Evolutionary conservation across 192 early-diverging fungal genomes (phyloP).

Genomic region (Linnemannia zychae): DNA sequence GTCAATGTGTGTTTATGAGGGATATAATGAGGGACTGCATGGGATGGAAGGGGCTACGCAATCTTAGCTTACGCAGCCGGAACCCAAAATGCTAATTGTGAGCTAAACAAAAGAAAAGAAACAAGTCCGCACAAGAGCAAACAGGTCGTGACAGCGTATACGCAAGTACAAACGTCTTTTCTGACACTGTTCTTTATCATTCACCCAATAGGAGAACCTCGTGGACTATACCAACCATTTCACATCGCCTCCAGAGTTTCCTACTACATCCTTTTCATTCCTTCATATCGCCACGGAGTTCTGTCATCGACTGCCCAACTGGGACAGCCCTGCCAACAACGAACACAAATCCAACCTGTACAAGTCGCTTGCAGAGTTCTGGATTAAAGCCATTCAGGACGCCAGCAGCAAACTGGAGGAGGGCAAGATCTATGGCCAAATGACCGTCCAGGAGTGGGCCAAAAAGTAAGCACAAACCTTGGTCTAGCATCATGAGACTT

Average conservation of each 20-base stretch:
- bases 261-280: conserved; percentile 82
- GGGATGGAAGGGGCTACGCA: background rate
- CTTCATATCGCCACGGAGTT: conserved; percentile 82
- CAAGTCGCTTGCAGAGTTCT: conserved; percentile 77
- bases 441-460: conserved; percentile 89
- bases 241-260: conserved; percentile 84
- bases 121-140: background rate
- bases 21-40: no score
- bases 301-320: conserved; percentile 83
- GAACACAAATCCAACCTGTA: conserved; percentile 74
- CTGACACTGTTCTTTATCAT: conserved; percentile 14
- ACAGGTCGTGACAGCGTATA: background rate
- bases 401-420: conserved; percentile 78
- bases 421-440: conserved; percentile 86
- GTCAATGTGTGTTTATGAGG: background rate
- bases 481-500: background rate
- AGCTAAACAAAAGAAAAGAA: background rate
- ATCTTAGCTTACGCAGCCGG: conserved; percentile 8
- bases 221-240: conserved; percentile 83
- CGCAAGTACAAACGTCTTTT: conserved; percentile 14
- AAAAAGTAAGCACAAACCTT: conserved; percentile 63
- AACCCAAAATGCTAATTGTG: conserved; percentile 3
- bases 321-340: conserved; percentile 83
- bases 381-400: conserved; percentile 82
- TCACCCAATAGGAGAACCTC: conserved; percentile 67